Conservation (phyloP, 371 early-diverging fungal genomes). For the Capillidium rhysosporum region DNA sequence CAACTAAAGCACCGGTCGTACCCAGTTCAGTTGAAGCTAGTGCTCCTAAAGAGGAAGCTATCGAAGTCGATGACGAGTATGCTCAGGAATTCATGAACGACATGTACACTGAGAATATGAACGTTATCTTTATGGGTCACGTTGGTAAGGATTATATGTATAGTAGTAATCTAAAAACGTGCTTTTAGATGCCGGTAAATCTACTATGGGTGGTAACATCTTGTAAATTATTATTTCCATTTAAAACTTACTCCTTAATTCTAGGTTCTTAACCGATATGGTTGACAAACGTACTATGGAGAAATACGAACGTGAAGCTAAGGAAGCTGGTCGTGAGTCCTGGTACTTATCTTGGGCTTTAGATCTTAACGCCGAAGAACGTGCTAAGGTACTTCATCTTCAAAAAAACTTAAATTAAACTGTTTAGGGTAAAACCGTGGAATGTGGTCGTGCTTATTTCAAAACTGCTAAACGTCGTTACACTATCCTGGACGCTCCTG, state of each 20-base stretch:
- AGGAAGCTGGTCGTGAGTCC: conserved; percentile 86
- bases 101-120: conserved; percentile 76
- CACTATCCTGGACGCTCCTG: conserved; percentile 97
- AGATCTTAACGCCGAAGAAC: conserved; percentile 88
- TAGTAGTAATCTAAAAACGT: neutral
- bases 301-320: conserved; percentile 93
- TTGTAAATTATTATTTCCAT: conserved; percentile 26
- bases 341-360: conserved; percentile 98
- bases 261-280: conserved; percentile 69
- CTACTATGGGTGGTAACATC: conserved; percentile 98
- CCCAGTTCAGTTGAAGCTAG: conserved; percentile 9
- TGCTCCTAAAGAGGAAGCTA: conserved; percentile 11
- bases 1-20: conserved; percentile 10
- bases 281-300: conserved; percentile 99
- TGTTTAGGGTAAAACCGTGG: conserved; percentile 81
- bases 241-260: neutral
- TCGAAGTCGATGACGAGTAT: conserved; percentile 21
- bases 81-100: conserved; percentile 41
- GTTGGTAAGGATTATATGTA: conserved; percentile 33
- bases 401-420: neutral
- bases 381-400: conserved; percentile 54
- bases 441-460: conserved; percentile 94
- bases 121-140: conserved; percentile 99
- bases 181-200: conserved; percentile 94
- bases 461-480: conserved; percentile 87